Base-by-base conservation (phyloP, 768 basidiomycete genomes). In the Lactarius hengduanensis region DNA sequence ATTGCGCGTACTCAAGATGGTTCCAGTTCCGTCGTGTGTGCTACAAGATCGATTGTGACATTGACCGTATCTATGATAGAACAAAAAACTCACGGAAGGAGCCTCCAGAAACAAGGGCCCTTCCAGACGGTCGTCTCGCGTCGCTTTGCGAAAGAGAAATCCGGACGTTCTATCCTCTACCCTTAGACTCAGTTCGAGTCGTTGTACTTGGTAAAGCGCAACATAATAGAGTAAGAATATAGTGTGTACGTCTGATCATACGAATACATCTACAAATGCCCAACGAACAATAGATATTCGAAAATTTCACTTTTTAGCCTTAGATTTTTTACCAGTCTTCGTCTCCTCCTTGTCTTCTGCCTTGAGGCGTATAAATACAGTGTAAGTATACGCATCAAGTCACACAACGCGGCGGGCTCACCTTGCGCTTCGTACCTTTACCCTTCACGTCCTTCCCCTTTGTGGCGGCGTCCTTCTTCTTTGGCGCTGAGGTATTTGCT, bases 371-470 rank as follows among this genome's bases (percentile, higher is more conserved):
- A 54, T 11, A 38, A 50, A 26, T 50, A 28, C 6, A 26, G 16
- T 15, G 18, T 43, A 30, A 60, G 57, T 22, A 50, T 56, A 32
- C 34, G 18, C 43, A 30, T 11, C 15, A 13, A 22, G 10, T 20
- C 38, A 55, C 53, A 34, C 57, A 22, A 30, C 32, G 26, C 16
- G 4, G 40, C 41, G 32, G 20, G 4, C 72, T 26, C 57, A 83
- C 85, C 84, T 89, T 92, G 63, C 84, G 84, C 63, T 77, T 83
- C 70, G 76, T 78, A 18, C 78, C 77, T 69, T 76, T 78, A 13
- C 72, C 71, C 22, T 67, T 71, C 22, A 72, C 71, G 8, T 70
- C 75, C 56, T 78, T 75, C 15, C 72, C 74, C 30, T 76, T 75
- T 69, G 80, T 38, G 3, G 36, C 81, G 43, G 79, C 82, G 45